phyloP scores from a whole-genome alignment of 768 basidiomycete species.

The Pseudohyphozyma bogoriensis region DNA sequence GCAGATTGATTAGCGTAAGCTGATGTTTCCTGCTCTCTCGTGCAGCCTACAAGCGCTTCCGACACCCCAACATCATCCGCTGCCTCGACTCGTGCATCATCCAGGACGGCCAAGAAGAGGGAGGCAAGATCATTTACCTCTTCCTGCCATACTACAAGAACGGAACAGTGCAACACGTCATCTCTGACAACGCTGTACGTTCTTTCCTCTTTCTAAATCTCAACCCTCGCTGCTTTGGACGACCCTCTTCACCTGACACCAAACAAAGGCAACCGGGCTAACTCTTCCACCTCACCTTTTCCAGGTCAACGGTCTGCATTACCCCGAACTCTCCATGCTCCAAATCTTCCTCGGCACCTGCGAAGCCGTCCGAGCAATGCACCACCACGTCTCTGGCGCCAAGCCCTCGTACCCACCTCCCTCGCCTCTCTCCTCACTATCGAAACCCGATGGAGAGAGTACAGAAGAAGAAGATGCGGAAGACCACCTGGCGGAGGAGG shows the following conservation, averaged over 20 bases:
- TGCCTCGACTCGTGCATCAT: slow-evolving; percentile 28
- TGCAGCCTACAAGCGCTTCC: slow-evolving; percentile 90
- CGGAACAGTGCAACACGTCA: slow-evolving; percentile 68
- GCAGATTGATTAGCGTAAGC: no score
- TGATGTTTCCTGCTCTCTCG: neutral
- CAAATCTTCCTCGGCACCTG: slow-evolving; percentile 88
- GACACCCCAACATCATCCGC: slow-evolving; percentile 93
- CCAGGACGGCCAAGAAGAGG: slow-evolving; percentile 12
- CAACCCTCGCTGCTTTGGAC: no score
- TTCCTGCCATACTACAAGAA: slow-evolving; percentile 91
- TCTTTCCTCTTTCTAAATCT: neutral
- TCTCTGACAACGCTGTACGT: slow-evolving; percentile 58
- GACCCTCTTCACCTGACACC: no score
- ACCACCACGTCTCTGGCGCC: slow-evolving; percentile 36
- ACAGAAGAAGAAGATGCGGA: slow-evolving; percentile 8
- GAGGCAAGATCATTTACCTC: slow-evolving; percentile 41
- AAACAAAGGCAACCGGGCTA: neutral
- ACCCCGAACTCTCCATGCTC: slow-evolving; percentile 80
- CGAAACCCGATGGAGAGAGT: slow-evolving; percentile 33
- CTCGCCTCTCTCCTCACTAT: neutral
- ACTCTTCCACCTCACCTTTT: neutral
- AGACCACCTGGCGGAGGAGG: slow-evolving; percentile 43
- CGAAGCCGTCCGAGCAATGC: slow-evolving; percentile 87
- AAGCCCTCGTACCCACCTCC: neutral
- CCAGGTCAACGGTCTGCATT: slow-evolving; percentile 61